Evolutionary conservation across 208 protist genomes (phyloP), one percentile per base, ranked within the genome.

Genomic region (Wallacemonas sp.): DNA sequence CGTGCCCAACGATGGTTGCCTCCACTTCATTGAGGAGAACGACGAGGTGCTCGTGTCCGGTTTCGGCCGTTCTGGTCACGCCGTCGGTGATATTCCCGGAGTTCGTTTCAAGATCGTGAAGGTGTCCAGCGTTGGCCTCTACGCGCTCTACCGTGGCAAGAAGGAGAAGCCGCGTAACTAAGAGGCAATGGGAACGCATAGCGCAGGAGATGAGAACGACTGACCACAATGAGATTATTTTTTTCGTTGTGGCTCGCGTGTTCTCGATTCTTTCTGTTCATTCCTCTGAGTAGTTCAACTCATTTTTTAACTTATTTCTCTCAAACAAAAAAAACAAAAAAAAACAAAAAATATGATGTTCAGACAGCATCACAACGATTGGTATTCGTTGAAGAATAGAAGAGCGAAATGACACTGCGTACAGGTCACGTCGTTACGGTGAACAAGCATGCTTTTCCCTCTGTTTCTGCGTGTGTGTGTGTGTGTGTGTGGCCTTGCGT

Each of bases 41-140:
- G 97, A 99, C 84, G 96, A 99, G 86, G 98, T 99, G 46, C 90
- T 99, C 36, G 93, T 99, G 61, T 96, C 98, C 72, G 98, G 98
- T 81, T 99, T 99, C 84, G 99, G 99, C 94, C 97, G 99, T 82
- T 92, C 80, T 31, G 99, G 99, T 66, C 98, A 99, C 90, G 95
- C 99, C 69, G 97, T 99, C 64, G 99, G 99, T 95, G 99, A 99
- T 99, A 98, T 99, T 94, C 99, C 99, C 70, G 99, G 99, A 63
- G 96, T 99, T 21, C 96, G 98, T 71, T 99, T 99, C 86, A 99
- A 98, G 94, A 96, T 99, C 69, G 95, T 98, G 60, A 99, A 99
- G 90, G 99, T 99, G 64, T 96, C 98, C 63, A 97, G 87, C 84
- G 98, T 99, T 44, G 88, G 97, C 39, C 95, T 99, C 17, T 87